phyloP scores from a whole-genome alignment of 2,329 filamentous ascomycete species.

The Talaromyces albobiverticillius region DNA sequence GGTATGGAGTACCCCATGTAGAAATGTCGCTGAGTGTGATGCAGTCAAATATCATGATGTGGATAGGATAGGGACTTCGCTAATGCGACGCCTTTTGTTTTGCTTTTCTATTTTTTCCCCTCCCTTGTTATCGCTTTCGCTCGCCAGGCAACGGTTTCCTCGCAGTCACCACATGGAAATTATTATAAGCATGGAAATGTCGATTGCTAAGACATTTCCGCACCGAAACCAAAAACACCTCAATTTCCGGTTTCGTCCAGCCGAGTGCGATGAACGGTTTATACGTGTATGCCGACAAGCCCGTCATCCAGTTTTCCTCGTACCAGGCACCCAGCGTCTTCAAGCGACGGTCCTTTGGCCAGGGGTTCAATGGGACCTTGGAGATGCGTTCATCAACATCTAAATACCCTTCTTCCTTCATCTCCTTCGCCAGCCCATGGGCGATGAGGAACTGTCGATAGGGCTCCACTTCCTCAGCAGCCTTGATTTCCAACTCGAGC shows the following conservation, averaged over 20 bases:
- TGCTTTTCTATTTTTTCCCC: no score
- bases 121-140: not conserved
- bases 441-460: slow-evolving; percentile 51
- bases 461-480: slow-evolving; percentile 45
- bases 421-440: slow-evolving; percentile 52
- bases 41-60: not conserved
- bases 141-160: slow-evolving; percentile 30
- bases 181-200: slow-evolving; percentile 40
- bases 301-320: slow-evolving; percentile 45
- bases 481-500: slow-evolving; percentile 41
- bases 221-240: slow-evolving; percentile 45
- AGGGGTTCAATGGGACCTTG: slow-evolving; percentile 54
- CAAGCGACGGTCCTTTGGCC: slow-evolving; percentile 48
- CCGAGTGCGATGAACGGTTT: slow-evolving; percentile 41
- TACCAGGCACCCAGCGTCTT: slow-evolving; percentile 51
- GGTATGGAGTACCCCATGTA: no score
- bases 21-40: not conserved
- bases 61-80: not conserved
- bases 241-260: slow-evolving; percentile 45
- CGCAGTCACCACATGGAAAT: slow-evolving; percentile 25
- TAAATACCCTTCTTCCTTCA: slow-evolving; percentile 57
- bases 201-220: slow-evolving; percentile 40
- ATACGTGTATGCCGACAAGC: slow-evolving; percentile 43
- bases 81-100: not conserved
- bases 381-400: slow-evolving; percentile 53